A percentile compares a stretch with the other conserved stretches of the same genome.
phyloP scores from a whole-genome alignment of 1,284 basidiomycete genomes.

The Omphalotus olearius region DNA sequence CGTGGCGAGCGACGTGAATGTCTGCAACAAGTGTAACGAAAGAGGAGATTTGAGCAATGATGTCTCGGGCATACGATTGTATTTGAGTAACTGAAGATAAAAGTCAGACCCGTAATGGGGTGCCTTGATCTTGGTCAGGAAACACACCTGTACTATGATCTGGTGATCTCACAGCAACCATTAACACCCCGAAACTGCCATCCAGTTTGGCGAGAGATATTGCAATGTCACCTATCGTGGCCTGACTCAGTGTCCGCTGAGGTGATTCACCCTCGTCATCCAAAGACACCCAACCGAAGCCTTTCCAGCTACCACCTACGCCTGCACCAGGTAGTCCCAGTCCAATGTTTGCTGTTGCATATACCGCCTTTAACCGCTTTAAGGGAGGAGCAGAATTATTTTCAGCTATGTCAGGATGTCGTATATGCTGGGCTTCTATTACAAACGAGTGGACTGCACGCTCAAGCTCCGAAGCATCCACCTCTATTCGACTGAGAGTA shows the following conservation, averaged over 20 bases:
- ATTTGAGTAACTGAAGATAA: conserved; percentile 32
- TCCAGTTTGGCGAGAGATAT: conserved; percentile 44
- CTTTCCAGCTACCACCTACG: conserved; percentile 65
- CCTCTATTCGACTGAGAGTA: conserved; percentile 68
- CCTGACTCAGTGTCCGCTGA: conserved; percentile 42
- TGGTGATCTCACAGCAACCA: conserved; percentile 32
- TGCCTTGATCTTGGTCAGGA: neutral
- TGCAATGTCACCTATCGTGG: conserved; percentile 52
- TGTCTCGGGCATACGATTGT: conserved; percentile 38
- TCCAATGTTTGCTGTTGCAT: conserved; percentile 63
- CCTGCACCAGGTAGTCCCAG: conserved; percentile 72
- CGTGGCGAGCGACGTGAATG: conserved; percentile 70
- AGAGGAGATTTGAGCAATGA: conserved; percentile 49
- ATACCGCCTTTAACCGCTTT: conserved; percentile 62
- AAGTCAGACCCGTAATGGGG: neutral
- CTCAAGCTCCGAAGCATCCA: conserved; percentile 76
- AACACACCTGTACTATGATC: conserved; percentile 35
- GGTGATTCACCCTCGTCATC: conserved; percentile 42
- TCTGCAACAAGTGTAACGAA: conserved; percentile 59
- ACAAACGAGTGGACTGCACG: conserved; percentile 71
- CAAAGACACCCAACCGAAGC: conserved; percentile 69
- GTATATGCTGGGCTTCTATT: conserved; percentile 60
- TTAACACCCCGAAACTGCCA: conserved; percentile 39
- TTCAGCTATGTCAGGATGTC: conserved; percentile 24
- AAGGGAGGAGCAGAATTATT: conserved; percentile 25